phyloP scores from a whole-genome alignment of 1,284 basidiomycete species.

The Ustilago nuda region DNA sequence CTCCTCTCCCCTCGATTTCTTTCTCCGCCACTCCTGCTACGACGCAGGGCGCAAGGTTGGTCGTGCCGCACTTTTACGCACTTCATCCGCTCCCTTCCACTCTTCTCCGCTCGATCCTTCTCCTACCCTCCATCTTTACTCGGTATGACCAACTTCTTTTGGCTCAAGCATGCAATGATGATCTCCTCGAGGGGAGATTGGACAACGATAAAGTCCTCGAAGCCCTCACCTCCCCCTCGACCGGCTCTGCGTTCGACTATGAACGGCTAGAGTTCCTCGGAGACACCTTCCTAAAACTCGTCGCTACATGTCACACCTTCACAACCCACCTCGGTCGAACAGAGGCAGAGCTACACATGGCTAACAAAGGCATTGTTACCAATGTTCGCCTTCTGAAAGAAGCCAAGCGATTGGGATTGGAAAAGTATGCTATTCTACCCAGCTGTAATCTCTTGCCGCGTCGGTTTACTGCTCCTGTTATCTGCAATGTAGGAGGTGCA shows the following conservation, averaged over 20 bases:
- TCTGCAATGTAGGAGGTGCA: constrained; percentile 2
- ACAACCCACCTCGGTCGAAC: constrained; percentile 20
- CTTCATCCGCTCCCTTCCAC: constrained; percentile 22
- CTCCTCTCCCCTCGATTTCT: not conserved
- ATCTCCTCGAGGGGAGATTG: constrained; percentile 22
- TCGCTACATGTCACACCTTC: constrained; percentile 50
- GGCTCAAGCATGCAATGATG: constrained; percentile 23
- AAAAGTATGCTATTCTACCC: constrained; percentile 20
- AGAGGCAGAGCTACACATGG: constrained; percentile 50
- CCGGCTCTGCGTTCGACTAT: constrained; percentile 34
- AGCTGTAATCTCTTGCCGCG: not conserved
- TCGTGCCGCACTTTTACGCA: constrained; percentile 28
- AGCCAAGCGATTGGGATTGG: constrained; percentile 26
- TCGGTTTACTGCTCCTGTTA: constrained; percentile 12
- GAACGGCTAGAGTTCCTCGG: constrained; percentile 57
- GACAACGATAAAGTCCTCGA: constrained; percentile 24
- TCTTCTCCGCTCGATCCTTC: constrained; percentile 11
- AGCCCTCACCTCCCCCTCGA: constrained; percentile 39
- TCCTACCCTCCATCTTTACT: constrained; percentile 52
- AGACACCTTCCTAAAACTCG: constrained; percentile 54
- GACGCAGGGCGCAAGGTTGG: not conserved
- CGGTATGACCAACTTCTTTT: constrained; percentile 48
- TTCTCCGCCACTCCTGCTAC: not conserved
- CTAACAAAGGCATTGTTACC: constrained; percentile 45
- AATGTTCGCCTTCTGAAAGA: constrained; percentile 45